Evolutionary conservation across 768 basidiomycete genomes (phyloP), one percentile per base, ranked within the genome.

Genomic region (Vararia minispora): DNA sequence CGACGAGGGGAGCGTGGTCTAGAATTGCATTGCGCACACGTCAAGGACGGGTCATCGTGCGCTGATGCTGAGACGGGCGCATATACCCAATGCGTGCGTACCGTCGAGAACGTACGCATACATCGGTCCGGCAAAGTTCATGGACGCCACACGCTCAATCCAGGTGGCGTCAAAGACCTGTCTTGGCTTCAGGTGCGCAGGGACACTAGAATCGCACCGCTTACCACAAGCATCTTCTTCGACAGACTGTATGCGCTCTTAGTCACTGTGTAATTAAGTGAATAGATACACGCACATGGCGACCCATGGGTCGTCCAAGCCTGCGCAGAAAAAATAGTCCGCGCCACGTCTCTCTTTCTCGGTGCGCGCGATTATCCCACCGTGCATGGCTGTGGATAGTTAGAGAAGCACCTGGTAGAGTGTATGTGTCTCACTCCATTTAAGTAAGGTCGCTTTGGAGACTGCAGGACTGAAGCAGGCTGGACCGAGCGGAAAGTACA

Each of bases 391-490:
- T 46, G 27, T 4, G 23, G 6, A 30, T 20, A 23, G 20, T 14
- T 7, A 13, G 7, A 10, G 30, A 24, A 13, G 13, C 33, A n/a
- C 32, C 23, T 32, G 25, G 9, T 3, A 30, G 24, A 9, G 13
- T 12, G 20, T 6, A 13, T 10, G 11, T 9, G 6, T 16, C 29
- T 26, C 22, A 45, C 44, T 31, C 44, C 44, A 45, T 11, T 24
- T 4, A 8, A 27, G 27, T 12, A 29, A 22, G 17, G 28, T 20
- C 11, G 13, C 12, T 9, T 16, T 23, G 4, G 34, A 26, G 26
- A 45, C 40, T 12, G 44, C 30, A 23, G 40, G 29, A 22, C 40
- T 41, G 28, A 45, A 41, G 40, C 16, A 41, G 12, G 44, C 44
- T 45, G 35, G 21, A 28, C 7, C 5, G 25, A 28, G 2, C 11